phyloP scores from a whole-genome alignment of 192 early-diverging fungal genomes.

The Gigaspora rosea region DNA sequence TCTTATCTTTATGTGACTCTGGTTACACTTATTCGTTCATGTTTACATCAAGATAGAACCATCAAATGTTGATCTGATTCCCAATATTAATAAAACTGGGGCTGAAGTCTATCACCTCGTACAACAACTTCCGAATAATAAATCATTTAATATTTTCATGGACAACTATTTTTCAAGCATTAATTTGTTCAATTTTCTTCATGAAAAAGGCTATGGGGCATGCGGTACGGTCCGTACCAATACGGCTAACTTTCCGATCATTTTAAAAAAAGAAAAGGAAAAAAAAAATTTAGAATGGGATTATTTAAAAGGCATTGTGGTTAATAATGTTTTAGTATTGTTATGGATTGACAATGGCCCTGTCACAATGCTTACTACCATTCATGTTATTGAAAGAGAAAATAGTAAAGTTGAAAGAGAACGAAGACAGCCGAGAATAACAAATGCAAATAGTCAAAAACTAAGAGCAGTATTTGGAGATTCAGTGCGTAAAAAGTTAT shows the following conservation, averaged over 20 bases:
- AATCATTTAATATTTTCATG: conserved; percentile 30
- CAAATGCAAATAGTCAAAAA: conserved; percentile 27
- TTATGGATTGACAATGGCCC: neutral
- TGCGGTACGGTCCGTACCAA: neutral
- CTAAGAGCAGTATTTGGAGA: conserved; percentile 23
- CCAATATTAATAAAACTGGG: neutral
- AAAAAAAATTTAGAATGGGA: conserved; percentile 23
- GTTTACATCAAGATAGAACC: neutral
- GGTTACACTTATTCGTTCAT: neutral
- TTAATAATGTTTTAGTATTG: neutral
- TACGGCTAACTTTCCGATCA: neutral
- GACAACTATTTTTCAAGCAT: conserved; percentile 38
- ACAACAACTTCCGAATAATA: conserved; percentile 22
- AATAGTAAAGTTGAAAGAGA: neutral
- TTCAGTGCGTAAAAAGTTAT: conserved; percentile 13
- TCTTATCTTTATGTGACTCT: neutral
- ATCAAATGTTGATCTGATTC: neutral
- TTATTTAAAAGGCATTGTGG: conserved; percentile 19
- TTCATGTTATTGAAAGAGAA: neutral
- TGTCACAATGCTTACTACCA: neutral
- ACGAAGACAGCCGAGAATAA: conserved; percentile 4
- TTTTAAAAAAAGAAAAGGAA: conserved; percentile 29
- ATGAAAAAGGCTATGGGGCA: conserved; percentile 18
- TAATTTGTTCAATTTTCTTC: conserved; percentile 31
- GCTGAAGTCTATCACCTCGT: conserved; percentile 30